Evolutionary conservation across 331 rosid species (phyloP).

Genomic region (Quercus phellos): DNA sequence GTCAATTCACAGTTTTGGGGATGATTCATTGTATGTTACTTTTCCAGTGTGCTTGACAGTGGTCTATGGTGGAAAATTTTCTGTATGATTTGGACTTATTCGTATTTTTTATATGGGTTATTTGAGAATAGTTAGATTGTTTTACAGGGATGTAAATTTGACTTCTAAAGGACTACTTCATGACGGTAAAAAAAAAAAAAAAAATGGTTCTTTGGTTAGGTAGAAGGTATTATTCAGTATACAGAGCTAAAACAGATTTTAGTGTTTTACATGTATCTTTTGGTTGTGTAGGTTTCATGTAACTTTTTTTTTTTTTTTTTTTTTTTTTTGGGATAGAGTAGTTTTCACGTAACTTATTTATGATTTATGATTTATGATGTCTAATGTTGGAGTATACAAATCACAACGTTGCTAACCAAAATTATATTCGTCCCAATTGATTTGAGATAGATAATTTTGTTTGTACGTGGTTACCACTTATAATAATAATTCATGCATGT

Average conservation of each 20-base stretch:
- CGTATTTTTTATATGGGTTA: not conserved
- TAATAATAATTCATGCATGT: too few relatives aligned
- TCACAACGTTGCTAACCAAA: too few relatives aligned
- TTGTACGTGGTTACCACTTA: too few relatives aligned
- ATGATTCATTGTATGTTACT: not conserved
- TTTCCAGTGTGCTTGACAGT: not conserved
- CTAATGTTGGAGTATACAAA: not conserved
- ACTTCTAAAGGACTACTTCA: not conserved
- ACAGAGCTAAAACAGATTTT: not conserved
- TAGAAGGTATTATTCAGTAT: too few relatives aligned
- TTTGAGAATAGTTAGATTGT: not conserved
- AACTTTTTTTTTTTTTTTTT: not conserved
- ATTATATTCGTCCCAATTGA: too few relatives aligned
- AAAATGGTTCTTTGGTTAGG: not conserved
- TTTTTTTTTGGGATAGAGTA: too few relatives aligned
- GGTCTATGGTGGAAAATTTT: not conserved
- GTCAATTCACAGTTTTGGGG: not conserved
- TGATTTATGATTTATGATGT: not conserved
- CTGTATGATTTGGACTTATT: not conserved
- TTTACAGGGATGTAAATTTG: not conserved
- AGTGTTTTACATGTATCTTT: not conserved
- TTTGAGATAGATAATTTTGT: too few relatives aligned
- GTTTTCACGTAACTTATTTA: not conserved
- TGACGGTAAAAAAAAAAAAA: not conserved
- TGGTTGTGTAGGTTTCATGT: not conserved